Base-by-base conservation (phyloP, 495 filamentous ascomycete species). In the Penicillium cataractarum region DNA sequence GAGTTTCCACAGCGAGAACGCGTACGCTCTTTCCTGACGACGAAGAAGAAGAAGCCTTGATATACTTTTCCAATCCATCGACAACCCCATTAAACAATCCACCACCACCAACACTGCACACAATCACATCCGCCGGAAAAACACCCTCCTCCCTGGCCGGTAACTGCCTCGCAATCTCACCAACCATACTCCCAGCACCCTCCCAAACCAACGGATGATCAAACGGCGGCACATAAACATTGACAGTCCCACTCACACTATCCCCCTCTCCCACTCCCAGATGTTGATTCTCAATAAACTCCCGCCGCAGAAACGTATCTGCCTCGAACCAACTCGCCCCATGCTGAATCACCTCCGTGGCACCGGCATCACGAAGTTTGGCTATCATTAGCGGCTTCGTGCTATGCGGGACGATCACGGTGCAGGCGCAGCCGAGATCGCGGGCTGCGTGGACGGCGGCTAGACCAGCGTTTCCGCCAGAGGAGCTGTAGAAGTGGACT, bases 401-500 rank as follows among this genome's bases (percentile, higher is more conserved):
- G 19, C 75, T 83, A 44, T 76, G 58, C 0, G 94, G 91, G 0
- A 97, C 90, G 42, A 94, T 87, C 63, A 98, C 88, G 15, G 91
- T 96, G 62, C 86, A 87, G 0, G 84, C 78, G 42, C 81, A 83
- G 39, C 74, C 69, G 12, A 97, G 80, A 22, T 85, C 73, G 10
- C 70, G 74, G 4, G 92, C 88, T 3, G 94, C 92, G 15, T 85
- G 85, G 1, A 91, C 89, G 70, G 91, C 93, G n/a, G 94, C 94
- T 0, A 98, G 85, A 3, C 94, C 94, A 8, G 94, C 94, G 70
- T 97, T 97, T 58, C 94, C 94, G 52, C 89, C 94, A 12, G 86
- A 90, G 60, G 88, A 91, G 79, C 80, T 92, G 82, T 90, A 97
- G 84, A 97, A 95, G 71, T 93, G 91, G 1, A 86, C 70, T 6